Conservation (phyloP, 176 grass and related monocot genomes). For the Carex littledalei region DNA sequence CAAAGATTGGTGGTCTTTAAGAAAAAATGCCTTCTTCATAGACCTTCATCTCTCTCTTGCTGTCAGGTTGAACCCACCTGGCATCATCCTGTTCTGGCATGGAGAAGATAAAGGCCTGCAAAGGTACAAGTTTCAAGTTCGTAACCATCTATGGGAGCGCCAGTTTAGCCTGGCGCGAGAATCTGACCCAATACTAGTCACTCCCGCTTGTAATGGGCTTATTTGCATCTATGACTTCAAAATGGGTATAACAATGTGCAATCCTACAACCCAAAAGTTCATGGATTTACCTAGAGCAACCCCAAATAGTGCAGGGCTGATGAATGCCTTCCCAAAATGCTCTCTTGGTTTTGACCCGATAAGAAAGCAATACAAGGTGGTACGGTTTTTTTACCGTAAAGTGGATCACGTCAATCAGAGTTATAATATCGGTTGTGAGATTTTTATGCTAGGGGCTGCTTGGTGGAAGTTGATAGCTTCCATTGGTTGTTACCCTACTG, state of each 20-base stretch:
- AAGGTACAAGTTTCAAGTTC: not conserved
- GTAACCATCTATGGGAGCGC: not conserved
- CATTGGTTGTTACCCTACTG: slow-evolving; percentile 12
- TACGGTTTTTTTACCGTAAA: slow-evolving; percentile 19
- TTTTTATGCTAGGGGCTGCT: not conserved
- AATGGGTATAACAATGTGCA: slow-evolving; percentile 1
- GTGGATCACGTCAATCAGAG: slow-evolving; percentile 20
- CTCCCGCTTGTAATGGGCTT: slow-evolving; percentile 22
- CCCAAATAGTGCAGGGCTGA: not conserved
- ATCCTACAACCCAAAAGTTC: slow-evolving; percentile 20
- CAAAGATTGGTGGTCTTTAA: slow-evolving; percentile 25
- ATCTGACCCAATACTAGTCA: not conserved
- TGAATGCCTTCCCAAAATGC: slow-evolving; percentile 18
- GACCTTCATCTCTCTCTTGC: slow-evolving; percentile 11
- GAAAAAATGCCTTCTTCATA: slow-evolving; percentile 10
- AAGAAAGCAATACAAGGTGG: slow-evolving; percentile 18
- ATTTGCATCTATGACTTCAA: slow-evolving; percentile 23
- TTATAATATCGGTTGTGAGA: slow-evolving; percentile 22
- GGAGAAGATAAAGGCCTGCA: not conserved
- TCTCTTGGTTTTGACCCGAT: slow-evolving; percentile 11
- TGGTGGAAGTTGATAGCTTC: slow-evolving; percentile 17
- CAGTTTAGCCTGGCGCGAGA: slow-evolving; percentile 8
- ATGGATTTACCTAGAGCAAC: slow-evolving; percentile 15
- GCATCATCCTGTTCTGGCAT: slow-evolving; percentile 4
- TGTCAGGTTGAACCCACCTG: not conserved